phyloP scores from a whole-genome alignment of 331 rosid genomes.

The Cydonia oblonga region DNA sequence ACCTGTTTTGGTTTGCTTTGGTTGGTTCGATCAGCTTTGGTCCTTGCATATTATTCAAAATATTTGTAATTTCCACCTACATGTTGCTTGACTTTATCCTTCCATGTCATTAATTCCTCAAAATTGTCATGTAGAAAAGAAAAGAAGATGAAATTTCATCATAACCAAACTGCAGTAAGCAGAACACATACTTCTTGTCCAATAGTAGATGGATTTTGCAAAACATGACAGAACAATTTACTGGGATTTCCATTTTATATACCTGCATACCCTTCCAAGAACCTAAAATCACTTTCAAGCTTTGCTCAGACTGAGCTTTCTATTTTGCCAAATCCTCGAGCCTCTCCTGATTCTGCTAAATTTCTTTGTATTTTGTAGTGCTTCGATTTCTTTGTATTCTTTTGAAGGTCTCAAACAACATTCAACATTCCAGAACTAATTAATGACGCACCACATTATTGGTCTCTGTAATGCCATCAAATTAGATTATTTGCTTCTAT shows the following conservation, averaged over 20 bases:
- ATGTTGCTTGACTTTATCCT: constrained; percentile 59
- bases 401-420: no score
- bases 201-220: background rate
- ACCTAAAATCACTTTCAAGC: constrained; percentile 43
- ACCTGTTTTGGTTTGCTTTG: no score
- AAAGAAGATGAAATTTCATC: background rate
- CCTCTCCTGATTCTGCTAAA: constrained; percentile 20
- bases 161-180: constrained; percentile 4
- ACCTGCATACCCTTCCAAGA: constrained; percentile 79
- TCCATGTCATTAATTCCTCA: constrained; percentile 56
- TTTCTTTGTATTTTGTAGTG: no score
- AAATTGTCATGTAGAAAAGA: constrained; percentile 46
- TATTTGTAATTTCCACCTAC: constrained; percentile 41
- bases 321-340: constrained; percentile 55
- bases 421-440: no score
- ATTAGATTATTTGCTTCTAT: background rate
- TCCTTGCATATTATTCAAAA: constrained; percentile 39
- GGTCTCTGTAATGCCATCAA: no score
- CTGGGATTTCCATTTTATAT: background rate
- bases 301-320: constrained; percentile 51
- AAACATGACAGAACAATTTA: background rate
- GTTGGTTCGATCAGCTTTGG: constrained; percentile 16
- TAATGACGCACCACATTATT: no score
- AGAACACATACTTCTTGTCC: background rate
- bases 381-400: no score